Base-by-base conservation (phyloP, 1,284 basidiomycete species). In the Trametes sp. region DNA sequence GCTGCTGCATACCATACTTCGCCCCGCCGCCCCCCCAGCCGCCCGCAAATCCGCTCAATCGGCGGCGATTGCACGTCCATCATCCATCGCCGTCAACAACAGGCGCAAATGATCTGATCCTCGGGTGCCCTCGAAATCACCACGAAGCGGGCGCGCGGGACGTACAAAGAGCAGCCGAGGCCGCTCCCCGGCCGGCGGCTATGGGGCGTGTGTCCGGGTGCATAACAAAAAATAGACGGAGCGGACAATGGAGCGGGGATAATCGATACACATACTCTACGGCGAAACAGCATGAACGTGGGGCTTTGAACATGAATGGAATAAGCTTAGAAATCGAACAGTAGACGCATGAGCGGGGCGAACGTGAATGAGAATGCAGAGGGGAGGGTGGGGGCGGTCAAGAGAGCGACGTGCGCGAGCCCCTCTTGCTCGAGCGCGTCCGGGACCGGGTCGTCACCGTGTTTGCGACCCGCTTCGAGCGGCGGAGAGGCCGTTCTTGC, bases 401-500 rank as follows among this genome's bases (percentile, higher is more conserved):
- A 49, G 76, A 77, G 57, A 75, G 73, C 56, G 75, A 73, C 66
- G 72, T 73, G 49, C 74, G 70, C 44, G 74, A 75, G 26, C 71
- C 73, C 49, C 73, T 69, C 69, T 73, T 77, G 68, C 66, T 73
- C 29, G 75, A 75, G 38, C 77, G 76, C 56, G 75, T 75, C 49
- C 74, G 82, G 49, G 80, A 76, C 54, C 82, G 79, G 19, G 82
- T 80, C 51, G 82, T 82, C 45, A 79, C 73, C 11, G 85, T 83
- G 63, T 84, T 80, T 42, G 87, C 87, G 28, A 90, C 88, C 57
- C 89, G 79, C 76, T 86, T 88, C 61, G 89, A 91, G 63, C 89
- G 81, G 28, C 89, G 81, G 58, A 90, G 72, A 1, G 79, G 72
- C n/a, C 68, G 70, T 33, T 74, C 72, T 14, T 62, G 70, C 26